Evolutionary conservation across 2,329 filamentous ascomycete genomes (phyloP), one percentile per base, ranked within the genome.

Genomic region (Paraconiothyrium brasiliense): DNA sequence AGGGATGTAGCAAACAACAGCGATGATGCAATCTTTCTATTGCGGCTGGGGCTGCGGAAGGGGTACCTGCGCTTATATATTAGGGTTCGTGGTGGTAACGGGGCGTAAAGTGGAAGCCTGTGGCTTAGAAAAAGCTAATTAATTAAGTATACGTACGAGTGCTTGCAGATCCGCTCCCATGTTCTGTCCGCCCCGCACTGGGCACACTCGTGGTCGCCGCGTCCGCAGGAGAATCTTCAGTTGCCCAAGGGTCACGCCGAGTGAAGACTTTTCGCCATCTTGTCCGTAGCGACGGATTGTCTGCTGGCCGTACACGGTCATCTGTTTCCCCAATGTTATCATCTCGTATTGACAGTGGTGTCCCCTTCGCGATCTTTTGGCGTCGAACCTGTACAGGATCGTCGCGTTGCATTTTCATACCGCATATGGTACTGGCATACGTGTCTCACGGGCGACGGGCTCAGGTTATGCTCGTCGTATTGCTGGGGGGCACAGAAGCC

Each of bases 101-200:
- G 16, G 27, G 11, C 22, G 20, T 32, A 22, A 51, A 6, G 30
- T 11, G 32, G 16, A 20, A 9, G 16, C 9, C 9, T 22, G 39
- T 34, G 37, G 52, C 27, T 46, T 44, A n/a, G 13, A 44, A n/a
- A 37, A n/a, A 16, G 14, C 13, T 43, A 10, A 11, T 39, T 24
- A 22, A 50, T 50, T 9, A n/a, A 32, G 27, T 24, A 55, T 47
- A 55, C 41, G 52, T 24, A 55, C 52, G 41, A 34, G 39, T 39
- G 20, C 16, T 24, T 39, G 49, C 34, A 55, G 37, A 20, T 54
- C 24, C 51, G 11, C 24, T 34, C 11, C 9, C 52, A 24, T 20
- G 14, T 16, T 35, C 52, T 4, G 14, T 47, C 27, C 10, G 13
- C 30, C 37, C 27, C 16, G 27, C 14, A 14, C n/a, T n/a, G 5